These are phyloP conservation scores for Globisporangium lucens DNA, from an alignment of 352 stramenopile genomes.

Conservation along the genomic window DNA sequence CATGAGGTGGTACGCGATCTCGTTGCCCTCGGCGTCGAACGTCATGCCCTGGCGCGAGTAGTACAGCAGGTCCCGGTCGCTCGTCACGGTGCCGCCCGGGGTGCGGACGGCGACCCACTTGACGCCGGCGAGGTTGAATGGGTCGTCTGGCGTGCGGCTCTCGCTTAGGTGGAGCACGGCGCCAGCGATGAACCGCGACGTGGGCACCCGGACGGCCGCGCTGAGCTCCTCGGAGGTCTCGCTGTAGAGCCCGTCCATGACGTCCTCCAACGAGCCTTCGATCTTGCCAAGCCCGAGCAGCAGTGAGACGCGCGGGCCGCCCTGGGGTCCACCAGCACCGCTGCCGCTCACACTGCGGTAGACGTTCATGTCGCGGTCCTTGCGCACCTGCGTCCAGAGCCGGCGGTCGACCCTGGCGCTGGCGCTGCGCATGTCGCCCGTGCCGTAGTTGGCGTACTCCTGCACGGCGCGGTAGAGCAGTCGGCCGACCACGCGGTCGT, in stretches of 20 bases:
- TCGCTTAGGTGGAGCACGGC: conserved; percentile 33
- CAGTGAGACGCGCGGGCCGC: conserved; percentile 25
- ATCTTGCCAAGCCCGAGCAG: conserved; percentile 32
- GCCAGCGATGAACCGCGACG: conserved; percentile 27
- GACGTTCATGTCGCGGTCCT: conserved; percentile 9
- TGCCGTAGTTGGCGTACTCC: background rate
- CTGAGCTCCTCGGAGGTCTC: conserved; percentile 38
- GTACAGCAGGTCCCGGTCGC: conserved; percentile 27
- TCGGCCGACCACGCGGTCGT: background rate
- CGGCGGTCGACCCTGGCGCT: conserved; percentile 6
- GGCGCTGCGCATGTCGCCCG: no score
- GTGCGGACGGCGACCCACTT: conserved; percentile 31
- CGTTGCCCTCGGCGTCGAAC: conserved; percentile 23
- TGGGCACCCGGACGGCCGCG: conserved; percentile 31
- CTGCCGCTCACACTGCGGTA: conserved; percentile 2
- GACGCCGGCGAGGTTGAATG: conserved; percentile 36
- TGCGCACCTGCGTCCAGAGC: conserved; percentile 8
- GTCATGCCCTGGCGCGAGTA: conserved; percentile 23
- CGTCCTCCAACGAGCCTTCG: conserved; percentile 36
- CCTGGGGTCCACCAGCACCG: background rate
- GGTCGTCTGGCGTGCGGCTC: conserved; percentile 17
- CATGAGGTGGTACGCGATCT: conserved; percentile 37
- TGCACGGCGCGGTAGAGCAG: background rate
- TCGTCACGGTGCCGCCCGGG: conserved; percentile 24
- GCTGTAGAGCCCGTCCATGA: conserved; percentile 40